Percentiles rank a stretch among this genome's conserved stretches.
phyloP scores from a whole-genome alignment of 2,329 filamentous ascomycete genomes.

The Aspergillus quadricinctus region DNA sequence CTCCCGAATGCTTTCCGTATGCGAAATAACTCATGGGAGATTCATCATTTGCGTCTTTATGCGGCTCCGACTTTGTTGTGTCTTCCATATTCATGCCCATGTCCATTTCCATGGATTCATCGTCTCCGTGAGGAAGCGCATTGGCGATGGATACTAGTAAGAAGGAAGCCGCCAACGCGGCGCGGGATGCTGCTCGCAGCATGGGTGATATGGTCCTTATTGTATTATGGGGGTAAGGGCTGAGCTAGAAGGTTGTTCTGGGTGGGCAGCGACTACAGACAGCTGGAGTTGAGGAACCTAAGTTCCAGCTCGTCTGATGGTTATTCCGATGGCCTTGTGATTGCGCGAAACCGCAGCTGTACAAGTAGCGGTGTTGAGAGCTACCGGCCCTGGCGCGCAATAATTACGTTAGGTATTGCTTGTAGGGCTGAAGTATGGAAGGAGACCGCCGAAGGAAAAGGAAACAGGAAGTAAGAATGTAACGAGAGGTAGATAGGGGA shows the following conservation, averaged over 20 bases:
- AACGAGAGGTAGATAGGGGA: background rate
- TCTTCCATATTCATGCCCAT: conserved; percentile 24
- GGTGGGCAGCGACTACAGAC: background rate
- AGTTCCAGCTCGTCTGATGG: background rate
- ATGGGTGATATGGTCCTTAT: conserved; percentile 13
- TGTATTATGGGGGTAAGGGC: background rate
- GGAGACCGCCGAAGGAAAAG: background rate
- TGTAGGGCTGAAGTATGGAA: conserved; percentile 16
- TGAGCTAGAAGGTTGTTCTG: background rate
- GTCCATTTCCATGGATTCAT: conserved; percentile 28
- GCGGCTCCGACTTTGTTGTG: conserved; percentile 11
- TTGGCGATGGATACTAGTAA: conserved; percentile 28
- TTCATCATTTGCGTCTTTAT: conserved; percentile 17
- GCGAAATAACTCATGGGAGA: conserved; percentile 42
- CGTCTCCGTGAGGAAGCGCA: conserved; percentile 32
- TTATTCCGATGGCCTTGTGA: background rate
- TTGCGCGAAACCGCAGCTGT: background rate
- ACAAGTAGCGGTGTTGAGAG: background rate
- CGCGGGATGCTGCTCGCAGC: conserved; percentile 21
- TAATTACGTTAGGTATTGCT: background rate
- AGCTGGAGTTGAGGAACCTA: background rate
- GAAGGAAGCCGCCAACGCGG: conserved; percentile 25
- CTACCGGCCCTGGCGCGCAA: background rate
- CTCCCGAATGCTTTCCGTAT: conserved; percentile 35
- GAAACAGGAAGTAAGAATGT: background rate